These are phyloP conservation scores for Pseudomassariella vexata DNA, from an alignment of 2,329 filamentous ascomycete genomes.

Conservation along the genomic window DNA sequence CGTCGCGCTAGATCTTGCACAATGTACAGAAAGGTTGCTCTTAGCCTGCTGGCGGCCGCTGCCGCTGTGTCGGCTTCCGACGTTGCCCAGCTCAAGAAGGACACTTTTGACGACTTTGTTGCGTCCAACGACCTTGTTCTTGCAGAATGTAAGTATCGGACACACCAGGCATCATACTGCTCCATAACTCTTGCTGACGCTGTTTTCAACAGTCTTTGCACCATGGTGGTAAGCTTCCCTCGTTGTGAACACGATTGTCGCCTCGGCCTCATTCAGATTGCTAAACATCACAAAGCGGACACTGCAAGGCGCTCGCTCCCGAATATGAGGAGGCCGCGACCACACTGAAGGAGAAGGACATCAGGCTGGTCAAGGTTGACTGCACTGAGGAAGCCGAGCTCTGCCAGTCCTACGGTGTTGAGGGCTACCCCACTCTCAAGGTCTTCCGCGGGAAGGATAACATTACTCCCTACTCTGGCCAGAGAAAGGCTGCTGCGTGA, in stretches of 20 bases:
- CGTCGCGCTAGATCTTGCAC: slow-evolving; percentile 9
- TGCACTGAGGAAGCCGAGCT: slow-evolving; percentile 93
- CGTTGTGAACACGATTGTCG: too few relatives aligned
- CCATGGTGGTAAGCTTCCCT: slow-evolving; percentile 62
- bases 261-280: too few relatives aligned
- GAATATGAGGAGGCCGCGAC: slow-evolving; percentile 87
- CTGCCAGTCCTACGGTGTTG: slow-evolving; percentile 83
- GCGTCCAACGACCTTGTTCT: slow-evolving; percentile 82
- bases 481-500: slow-evolving; percentile 77
- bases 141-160: slow-evolving; percentile 87
- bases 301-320: slow-evolving; percentile 96
- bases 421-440: slow-evolving; percentile 98
- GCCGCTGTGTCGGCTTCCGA: slow-evolving; percentile 66
- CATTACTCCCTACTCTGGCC: slow-evolving; percentile 76
- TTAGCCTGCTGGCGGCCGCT: slow-evolving; percentile 49
- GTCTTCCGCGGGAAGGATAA: slow-evolving; percentile 90
- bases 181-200: slow-evolving; percentile 31
- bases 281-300: slow-evolving; percentile 50
- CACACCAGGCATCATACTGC: too few relatives aligned
- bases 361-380: slow-evolving; percentile 81
- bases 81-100: slow-evolving; percentile 77
- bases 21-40: slow-evolving; percentile 33
- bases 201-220: slow-evolving; percentile 64
- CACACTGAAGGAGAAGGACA: slow-evolving; percentile 80
- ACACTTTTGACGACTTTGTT: slow-evolving; percentile 83